Percentiles rank a stretch among this genome's conserved stretches.
Evolutionary conservation across 768 basidiomycete genomes (phyloP).

Genomic region (Cantharellus anzutake): DNA sequence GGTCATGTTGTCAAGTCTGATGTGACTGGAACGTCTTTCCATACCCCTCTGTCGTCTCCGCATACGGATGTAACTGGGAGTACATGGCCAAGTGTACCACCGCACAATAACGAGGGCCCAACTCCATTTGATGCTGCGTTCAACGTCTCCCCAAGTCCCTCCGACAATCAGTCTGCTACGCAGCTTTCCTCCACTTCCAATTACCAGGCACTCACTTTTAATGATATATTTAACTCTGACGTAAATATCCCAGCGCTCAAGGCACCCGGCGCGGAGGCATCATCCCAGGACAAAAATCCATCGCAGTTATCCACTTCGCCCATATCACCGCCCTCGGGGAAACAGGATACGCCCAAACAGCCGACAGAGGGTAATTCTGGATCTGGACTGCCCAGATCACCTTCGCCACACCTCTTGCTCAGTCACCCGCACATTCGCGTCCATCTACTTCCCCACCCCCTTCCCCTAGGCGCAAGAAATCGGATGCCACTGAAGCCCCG

Average conservation of each 20-base stretch:
- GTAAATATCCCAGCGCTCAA: background rate
- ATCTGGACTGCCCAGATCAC: background rate
- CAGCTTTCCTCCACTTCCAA: background rate
- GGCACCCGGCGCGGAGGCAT: background rate
- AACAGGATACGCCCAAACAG: background rate
- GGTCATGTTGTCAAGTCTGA: background rate
- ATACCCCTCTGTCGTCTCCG: background rate
- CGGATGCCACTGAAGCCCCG: background rate
- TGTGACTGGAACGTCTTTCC: background rate
- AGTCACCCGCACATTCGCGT: background rate
- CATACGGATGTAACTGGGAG: background rate
- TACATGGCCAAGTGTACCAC: conserved; percentile 3
- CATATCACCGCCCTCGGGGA: too few species aligned
- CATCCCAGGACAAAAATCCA: background rate
- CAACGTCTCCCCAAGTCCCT: conserved; percentile 4
- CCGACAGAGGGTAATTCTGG: background rate
- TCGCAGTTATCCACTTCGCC: too few species aligned
- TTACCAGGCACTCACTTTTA: conserved; percentile 21
- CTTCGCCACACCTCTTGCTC: background rate
- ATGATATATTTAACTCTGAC: conserved; percentile 25
- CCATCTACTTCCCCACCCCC: background rate
- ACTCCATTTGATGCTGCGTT: conserved; percentile 3
- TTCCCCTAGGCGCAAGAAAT: background rate
- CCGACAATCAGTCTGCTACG: background rate
- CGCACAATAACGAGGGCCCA: background rate